phyloP scores from a whole-genome alignment of 1,284 basidiomycete species.

The Golubevia sp. region DNA sequence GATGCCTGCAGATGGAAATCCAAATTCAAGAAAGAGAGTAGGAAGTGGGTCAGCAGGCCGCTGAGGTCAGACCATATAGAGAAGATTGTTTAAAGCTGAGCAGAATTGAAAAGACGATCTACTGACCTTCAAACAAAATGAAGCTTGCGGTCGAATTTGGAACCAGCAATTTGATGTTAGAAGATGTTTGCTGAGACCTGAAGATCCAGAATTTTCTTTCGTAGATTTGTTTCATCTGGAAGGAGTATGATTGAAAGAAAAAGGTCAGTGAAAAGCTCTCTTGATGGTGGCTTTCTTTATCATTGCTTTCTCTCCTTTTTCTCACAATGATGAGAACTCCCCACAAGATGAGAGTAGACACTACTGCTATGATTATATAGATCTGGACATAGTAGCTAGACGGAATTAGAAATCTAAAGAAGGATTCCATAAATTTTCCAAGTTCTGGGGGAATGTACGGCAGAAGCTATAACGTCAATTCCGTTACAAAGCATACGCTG shows the following conservation, averaged over 20 bases:
- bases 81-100: no score
- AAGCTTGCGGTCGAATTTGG: not conserved
- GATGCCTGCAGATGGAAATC: no score
- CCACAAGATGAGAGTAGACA: not conserved
- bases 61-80: no score
- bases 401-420: not conserved
- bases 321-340: not conserved
- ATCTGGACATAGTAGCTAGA: not conserved
- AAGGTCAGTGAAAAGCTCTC: no score
- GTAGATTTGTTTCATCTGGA: not conserved
- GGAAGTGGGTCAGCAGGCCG: no score
- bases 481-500: no score
- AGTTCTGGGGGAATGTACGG: not conserved
- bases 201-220: not conserved
- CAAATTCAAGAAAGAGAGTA: not conserved
- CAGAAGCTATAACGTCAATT: no score
- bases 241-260: no score
- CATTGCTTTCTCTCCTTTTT: no score
- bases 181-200: not conserved
- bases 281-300: no score
- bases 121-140: not conserved
- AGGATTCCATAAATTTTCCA: not conserved
- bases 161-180: not conserved
- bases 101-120: no score
- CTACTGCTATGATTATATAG: not conserved